These are phyloP conservation scores for Musa acuminata DNA, from an alignment of 176 grass and related monocot species.

Conservation along the genomic window DNA sequence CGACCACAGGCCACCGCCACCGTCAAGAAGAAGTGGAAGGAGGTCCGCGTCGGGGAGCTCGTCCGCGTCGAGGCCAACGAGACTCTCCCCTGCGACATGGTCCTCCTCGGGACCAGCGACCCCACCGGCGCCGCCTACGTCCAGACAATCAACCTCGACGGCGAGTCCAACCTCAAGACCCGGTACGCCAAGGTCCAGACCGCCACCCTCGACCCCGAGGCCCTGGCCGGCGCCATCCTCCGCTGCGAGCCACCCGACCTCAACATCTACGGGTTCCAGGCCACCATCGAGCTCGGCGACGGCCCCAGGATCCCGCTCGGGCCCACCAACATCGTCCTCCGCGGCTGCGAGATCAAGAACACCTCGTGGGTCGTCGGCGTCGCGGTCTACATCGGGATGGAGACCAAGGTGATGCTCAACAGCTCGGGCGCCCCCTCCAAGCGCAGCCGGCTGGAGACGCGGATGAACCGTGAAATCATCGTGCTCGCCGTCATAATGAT, in stretches of 20 bases:
- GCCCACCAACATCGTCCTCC: constrained; percentile 69
- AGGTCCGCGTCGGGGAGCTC: constrained; percentile 63
- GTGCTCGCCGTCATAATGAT: constrained; percentile 59
- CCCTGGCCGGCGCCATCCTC: neutral
- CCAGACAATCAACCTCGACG: constrained; percentile 83
- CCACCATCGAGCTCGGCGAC: neutral
- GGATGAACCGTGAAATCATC: constrained; percentile 62
- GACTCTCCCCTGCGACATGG: constrained; percentile 60
- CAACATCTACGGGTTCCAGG: constrained; percentile 16
- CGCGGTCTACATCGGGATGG: constrained; percentile 67
- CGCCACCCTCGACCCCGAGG: neutral
- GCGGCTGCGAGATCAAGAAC: constrained; percentile 86
- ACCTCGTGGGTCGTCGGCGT: constrained; percentile 67
- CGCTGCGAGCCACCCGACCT: constrained; percentile 10
- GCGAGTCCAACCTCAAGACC: constrained; percentile 81
- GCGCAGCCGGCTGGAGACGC: constrained; percentile 56
- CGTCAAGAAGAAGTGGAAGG: constrained; percentile 34
- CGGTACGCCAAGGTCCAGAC: constrained; percentile 80
- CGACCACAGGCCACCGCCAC: constrained; percentile 32
- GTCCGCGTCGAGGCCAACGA: constrained; percentile 47
- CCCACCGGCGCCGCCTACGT: constrained; percentile 72
- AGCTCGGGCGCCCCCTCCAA: constrained; percentile 63
- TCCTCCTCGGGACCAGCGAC: constrained; percentile 62
- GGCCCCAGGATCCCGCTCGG: neutral
- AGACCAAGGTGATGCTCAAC: constrained; percentile 94